Base-by-base conservation (phyloP, 208 protist species). In the Acanthamoeba lenticulata region DNA sequence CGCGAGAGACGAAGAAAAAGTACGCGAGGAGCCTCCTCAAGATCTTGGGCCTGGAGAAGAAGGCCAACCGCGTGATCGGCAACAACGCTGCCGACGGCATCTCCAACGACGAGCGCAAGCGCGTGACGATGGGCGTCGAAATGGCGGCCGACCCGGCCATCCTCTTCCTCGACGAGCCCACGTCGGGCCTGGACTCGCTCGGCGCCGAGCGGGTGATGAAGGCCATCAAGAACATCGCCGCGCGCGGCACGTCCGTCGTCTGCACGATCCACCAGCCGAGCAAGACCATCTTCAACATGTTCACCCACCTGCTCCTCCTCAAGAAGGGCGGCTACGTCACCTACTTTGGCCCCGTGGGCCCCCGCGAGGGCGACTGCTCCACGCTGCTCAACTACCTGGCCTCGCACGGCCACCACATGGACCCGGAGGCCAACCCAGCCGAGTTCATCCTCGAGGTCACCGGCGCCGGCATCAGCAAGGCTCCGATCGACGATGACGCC, bases 101-200 rank as follows among this genome's bases (percentile, higher is more conserved):
- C 72, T 83, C 72, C 24, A 29, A 17, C 40, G 72, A 83, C 34
- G 24, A 96, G 49, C 45, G 95, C 49, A 96, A 96, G 57, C 29
- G 95, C 24, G 92, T 96, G 1, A 94, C 94, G 11, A 96, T 96
- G 45, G 95, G 93, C 42, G 79, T 96, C 52, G 95, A 96, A 52
- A 91, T 96, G 19, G 95, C 95, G 24, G n/a, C n/a, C n/a, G n/a
- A n/a, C n/a, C n/a, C n/a, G n/a, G n/a, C n/a, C n/a, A n/a, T n/a
- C n/a, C n/a, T 90, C 95, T 60, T 60, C 15, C 11, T 27, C 52
- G 52, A 60, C 6, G 27, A 90, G 81, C 81, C 81, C 4, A 90
- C 81, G 5, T 90, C 81, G 19, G 81, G 81, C 34, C 47, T 90
- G 40, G 81, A 90, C 81, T 90, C 81, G 27, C 27, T 90, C 81